These are phyloP conservation scores for Ammopiptanthus mongolicus DNA, from an alignment of 306 rosid species.

Conservation along the genomic window DNA sequence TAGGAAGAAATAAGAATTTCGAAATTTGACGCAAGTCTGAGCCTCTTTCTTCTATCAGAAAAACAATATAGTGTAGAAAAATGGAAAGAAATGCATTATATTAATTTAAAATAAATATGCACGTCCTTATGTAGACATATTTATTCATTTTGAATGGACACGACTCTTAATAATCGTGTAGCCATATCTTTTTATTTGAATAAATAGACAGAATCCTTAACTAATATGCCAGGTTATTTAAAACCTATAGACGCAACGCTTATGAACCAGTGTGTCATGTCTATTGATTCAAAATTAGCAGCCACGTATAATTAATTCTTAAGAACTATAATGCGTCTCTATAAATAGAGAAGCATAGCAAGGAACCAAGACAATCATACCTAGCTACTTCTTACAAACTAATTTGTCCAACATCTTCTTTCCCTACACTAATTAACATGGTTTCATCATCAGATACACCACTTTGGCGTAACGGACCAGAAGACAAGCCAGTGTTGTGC, in stretches of 20 bases:
- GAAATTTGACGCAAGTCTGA: too few relatives aligned
- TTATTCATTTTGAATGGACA: not conserved
- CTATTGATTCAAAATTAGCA: not conserved
- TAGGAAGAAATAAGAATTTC: too few relatives aligned
- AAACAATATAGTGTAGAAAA: too few relatives aligned
- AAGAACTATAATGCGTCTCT: not conserved
- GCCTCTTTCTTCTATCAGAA: too few relatives aligned
- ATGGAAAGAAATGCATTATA: not conserved
- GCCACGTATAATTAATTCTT: not conserved
- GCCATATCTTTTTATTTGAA: not conserved
- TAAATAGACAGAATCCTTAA: not conserved
- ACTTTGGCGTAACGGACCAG: constrained; percentile 21
- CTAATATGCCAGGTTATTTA: too few relatives aligned
- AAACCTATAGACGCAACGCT: not conserved
- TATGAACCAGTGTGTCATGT: not conserved
- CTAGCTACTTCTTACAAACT: too few relatives aligned
- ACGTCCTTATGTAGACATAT: not conserved
- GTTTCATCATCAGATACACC: constrained; percentile 9
- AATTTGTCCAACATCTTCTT: not conserved
- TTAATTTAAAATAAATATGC: not conserved
- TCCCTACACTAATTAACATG: not conserved
- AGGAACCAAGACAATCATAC: not conserved
- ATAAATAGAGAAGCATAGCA: not conserved
- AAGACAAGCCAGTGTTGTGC: constrained; percentile 14
- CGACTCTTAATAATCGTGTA: not conserved